Evolutionary conservation across 2,329 filamentous ascomycete species (phyloP), one percentile per base, ranked within the genome.

Genomic region (Cladosporium sp.): DNA sequence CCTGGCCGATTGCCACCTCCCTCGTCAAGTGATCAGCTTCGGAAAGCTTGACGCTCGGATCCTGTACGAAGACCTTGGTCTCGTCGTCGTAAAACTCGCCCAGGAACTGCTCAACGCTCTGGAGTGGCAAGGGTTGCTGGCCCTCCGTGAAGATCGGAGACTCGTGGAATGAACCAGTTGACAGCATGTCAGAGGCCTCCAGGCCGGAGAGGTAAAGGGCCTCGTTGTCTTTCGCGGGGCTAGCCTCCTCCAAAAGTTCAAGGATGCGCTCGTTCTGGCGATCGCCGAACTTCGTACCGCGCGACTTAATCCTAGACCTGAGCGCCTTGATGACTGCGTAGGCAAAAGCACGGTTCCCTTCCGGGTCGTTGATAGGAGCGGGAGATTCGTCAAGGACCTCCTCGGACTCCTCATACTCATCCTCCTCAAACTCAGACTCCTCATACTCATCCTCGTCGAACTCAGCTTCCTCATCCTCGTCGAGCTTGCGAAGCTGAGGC

Each of bases 11-110:
- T 14, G 48, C 58, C 34, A 63, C 60, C 28, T 54, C 40, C 9
- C 56, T 55, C 5, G 58, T 55, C 35, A 52, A 54, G 9, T 54
- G 49, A 7, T 18, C 40, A 14, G 43, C 43, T 18, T 41, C 54
- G 14, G 38, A 49, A 9, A 50, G 42, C 14, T 49, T 56, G 11
- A 57, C 53, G 18, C 56, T 49, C 2, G 63, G 63, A 43, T 67
- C 63, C 49, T 68, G 65, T 19, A 67, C 59, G 44, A 53, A 56
- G 7, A 66, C 61, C 19, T 56, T 52, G 4, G 56, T 53, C n/a
- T 55, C 42, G 28, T 66, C 61, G 37, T 68, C 63, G 58, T 66
- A 68, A 52, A 54, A 62, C 53, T 67, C 65, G 11, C 34, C 53
- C 4, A 66, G 56, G 49, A 66, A 67, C 11, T 62, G 31, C 2